Evolutionary conservation across 225 moss, liverwort and hornwort species (phyloP).

Genomic region (Rhytidiadelphus loreus): DNA sequence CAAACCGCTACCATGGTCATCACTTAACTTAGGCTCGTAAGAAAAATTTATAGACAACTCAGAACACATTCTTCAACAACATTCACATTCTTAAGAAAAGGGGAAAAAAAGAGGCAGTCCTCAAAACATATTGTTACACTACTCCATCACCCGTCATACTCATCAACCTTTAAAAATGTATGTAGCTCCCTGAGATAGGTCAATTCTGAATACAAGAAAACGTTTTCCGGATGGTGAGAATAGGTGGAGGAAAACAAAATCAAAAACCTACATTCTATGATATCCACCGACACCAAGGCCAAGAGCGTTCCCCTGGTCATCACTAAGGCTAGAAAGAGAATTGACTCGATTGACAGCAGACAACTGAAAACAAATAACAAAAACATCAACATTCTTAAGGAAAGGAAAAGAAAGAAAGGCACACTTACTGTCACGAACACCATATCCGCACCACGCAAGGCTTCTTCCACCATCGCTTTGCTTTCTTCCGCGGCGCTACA

Average conservation of each 20-base stretch:
- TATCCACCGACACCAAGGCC: not conserved
- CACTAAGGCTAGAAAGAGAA: not conserved
- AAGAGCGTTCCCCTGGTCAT: not conserved
- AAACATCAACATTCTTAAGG: not conserved
- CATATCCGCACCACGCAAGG: constrained; percentile 91
- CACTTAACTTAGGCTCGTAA: not conserved
- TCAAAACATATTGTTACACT: not conserved
- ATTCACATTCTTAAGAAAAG: not conserved
- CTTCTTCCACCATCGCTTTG: constrained; percentile 76
- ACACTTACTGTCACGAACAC: constrained; percentile 75
- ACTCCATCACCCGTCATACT: not conserved
- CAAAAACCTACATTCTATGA: not conserved
- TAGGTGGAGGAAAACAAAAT: not conserved
- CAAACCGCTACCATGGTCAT: not conserved
- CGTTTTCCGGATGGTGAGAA: not conserved
- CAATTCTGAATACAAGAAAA: not conserved
- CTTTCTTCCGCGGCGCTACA: constrained; percentile 97
- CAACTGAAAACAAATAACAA: not conserved
- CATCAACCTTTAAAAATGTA: not conserved
- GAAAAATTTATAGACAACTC: not conserved
- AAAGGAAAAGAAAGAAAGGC: not conserved
- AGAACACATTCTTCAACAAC: not conserved
- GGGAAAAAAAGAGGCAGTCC: not conserved
- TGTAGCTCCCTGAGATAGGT: not conserved
- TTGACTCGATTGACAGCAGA: not conserved